These are phyloP conservation scores for Aspergillus diversus DNA, from an alignment of 495 filamentous ascomycete genomes.

Conservation along the genomic window DNA sequence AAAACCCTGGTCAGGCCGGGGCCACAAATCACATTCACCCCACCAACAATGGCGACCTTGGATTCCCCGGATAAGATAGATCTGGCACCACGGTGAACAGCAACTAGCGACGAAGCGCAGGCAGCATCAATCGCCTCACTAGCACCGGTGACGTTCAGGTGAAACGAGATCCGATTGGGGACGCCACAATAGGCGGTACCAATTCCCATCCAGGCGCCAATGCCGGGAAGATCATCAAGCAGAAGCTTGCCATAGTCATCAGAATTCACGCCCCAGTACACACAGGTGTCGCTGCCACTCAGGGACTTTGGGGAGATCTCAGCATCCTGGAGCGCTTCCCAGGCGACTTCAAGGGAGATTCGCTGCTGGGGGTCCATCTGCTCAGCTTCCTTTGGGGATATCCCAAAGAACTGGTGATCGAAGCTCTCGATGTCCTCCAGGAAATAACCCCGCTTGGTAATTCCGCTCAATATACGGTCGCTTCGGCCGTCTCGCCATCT, in stretches of 20 bases:
- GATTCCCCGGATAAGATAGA: constrained; percentile 17
- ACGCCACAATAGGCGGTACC: constrained; percentile 34
- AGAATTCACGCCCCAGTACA: constrained; percentile 35
- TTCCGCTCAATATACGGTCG: constrained; percentile 30
- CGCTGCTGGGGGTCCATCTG: constrained; percentile 48
- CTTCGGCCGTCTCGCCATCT: constrained; percentile 32
- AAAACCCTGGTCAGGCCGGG: constrained; percentile 30
- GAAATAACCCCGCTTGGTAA: constrained; percentile 38
- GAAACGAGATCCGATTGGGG: constrained; percentile 39
- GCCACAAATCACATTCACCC: constrained; percentile 27
- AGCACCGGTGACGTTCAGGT: constrained; percentile 35
- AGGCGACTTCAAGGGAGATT: constrained; percentile 56
- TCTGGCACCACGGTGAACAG: constrained; percentile 18
- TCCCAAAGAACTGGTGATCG: constrained; percentile 29
- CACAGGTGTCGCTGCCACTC: constrained; percentile 31
- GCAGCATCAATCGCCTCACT: constrained; percentile 37
- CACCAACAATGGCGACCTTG: constrained; percentile 32
- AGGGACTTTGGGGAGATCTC: constrained; percentile 26
- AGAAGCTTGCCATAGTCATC: constrained; percentile 42
- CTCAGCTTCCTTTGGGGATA: constrained; percentile 22
- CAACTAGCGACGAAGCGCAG: constrained; percentile 36
- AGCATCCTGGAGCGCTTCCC: constrained; percentile 41
- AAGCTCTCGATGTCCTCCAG: constrained; percentile 35
- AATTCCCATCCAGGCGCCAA: constrained; percentile 41
- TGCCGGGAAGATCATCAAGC: constrained; percentile 35